A percentile compares a stretch with the other conserved stretches of the same genome.
phyloP scores from a whole-genome alignment of 352 stramenopile species.

The Phytophthora uliginosa region DNA sequence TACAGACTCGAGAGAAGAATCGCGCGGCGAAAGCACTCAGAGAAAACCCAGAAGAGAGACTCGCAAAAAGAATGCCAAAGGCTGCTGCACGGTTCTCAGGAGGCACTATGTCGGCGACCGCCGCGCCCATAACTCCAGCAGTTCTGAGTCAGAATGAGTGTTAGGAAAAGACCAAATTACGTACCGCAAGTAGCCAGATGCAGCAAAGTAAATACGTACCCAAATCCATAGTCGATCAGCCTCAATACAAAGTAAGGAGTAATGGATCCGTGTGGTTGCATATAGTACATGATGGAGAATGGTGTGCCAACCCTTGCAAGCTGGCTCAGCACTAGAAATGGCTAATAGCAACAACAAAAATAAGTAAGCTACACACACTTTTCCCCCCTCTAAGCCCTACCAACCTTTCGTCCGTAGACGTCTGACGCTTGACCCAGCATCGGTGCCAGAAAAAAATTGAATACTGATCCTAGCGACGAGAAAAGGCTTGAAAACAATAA shows the following conservation, averaged over 20 bases:
- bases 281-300: conserved; percentile 82
- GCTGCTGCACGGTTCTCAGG: conserved; percentile 62
- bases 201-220: conserved; percentile 38
- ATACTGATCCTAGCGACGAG: conserved; percentile 63
- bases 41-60: conserved; percentile 68
- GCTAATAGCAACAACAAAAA: conserved; percentile 34
- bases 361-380: background rate
- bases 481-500: conserved; percentile 53
- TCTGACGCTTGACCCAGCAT: conserved; percentile 83
- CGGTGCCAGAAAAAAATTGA: conserved; percentile 76
- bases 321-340: conserved; percentile 80
- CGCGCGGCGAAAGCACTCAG: conserved; percentile 63
- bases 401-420: conserved; percentile 81
- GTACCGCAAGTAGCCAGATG: too few relatives aligned
- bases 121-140: conserved; percentile 66
- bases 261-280: conserved; percentile 65
- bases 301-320: conserved; percentile 63
- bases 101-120: conserved; percentile 71
- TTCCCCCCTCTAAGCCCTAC: background rate
- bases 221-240: conserved; percentile 73
- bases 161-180: too few relatives aligned
- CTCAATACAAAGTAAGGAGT: conserved; percentile 69
- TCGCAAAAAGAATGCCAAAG: conserved; percentile 75
- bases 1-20: conserved; percentile 64
- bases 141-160: conserved; percentile 41